phyloP scores from a whole-genome alignment of 2,329 filamentous ascomycete species.

The Ophiostoma pallidulum region DNA sequence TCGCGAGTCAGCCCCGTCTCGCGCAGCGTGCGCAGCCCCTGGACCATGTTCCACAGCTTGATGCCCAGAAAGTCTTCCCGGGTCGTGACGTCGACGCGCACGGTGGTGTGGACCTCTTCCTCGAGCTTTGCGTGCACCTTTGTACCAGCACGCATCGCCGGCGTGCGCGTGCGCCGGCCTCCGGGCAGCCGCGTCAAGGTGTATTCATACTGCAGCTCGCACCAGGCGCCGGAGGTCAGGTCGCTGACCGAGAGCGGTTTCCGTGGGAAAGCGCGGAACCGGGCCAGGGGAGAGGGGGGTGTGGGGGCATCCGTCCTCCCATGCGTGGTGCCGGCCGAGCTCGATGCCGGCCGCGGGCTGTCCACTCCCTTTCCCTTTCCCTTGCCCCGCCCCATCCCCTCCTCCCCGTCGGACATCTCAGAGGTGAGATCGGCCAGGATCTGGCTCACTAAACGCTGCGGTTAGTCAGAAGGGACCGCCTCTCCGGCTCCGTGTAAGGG shows the following conservation, averaged over 20 bases:
- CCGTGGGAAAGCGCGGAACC: slow-evolving; percentile 67
- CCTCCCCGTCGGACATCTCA: neutral
- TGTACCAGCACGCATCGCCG: slow-evolving; percentile 75
- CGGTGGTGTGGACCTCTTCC: slow-evolving; percentile 70
- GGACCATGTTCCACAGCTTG: slow-evolving; percentile 82
- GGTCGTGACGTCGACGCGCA: slow-evolving; percentile 60
- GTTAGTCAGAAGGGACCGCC: slow-evolving; percentile 48
- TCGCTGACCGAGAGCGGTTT: slow-evolving; percentile 83
- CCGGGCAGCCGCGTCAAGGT: slow-evolving; percentile 61
- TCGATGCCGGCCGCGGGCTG: neutral
- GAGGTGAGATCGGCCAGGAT: slow-evolving; percentile 25
- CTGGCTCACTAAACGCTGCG: slow-evolving; percentile 54
- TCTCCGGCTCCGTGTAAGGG: neutral
- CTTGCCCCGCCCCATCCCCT: neutral
- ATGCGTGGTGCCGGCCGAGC: neutral
- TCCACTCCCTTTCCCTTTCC: neutral
- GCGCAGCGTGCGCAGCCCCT: slow-evolving; percentile 66
- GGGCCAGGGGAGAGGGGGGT: slow-evolving; percentile 51
- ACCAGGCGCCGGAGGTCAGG: slow-evolving; percentile 84
- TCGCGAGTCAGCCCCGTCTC: slow-evolving; percentile 65
- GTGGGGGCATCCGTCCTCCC: slow-evolving; percentile 19
- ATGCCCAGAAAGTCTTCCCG: slow-evolving; percentile 78
- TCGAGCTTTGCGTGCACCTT: slow-evolving; percentile 76
- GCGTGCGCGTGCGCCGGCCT: slow-evolving; percentile 65
- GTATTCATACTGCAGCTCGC: slow-evolving; percentile 89